Evolutionary conservation across 805 yeast species (phyloP).

Genomic region (Wickerhamiella vanderwaltii): DNA sequence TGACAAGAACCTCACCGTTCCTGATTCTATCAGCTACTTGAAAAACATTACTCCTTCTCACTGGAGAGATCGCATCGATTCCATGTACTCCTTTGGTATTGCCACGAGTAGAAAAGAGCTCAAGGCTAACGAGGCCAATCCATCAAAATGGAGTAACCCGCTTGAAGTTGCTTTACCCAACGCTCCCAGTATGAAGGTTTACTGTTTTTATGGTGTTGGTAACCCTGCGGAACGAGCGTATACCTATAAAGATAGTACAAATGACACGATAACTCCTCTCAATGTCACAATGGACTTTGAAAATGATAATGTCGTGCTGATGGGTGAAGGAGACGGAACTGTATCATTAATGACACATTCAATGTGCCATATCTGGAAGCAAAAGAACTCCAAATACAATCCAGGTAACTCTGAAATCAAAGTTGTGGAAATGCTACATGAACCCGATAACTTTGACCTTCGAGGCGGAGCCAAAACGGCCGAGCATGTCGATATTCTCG

Average conservation of each 20-base stretch:
- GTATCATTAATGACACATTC: constrained; percentile 76
- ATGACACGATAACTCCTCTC: constrained; percentile 40
- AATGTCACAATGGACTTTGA: constrained; percentile 63
- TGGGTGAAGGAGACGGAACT: constrained; percentile 96
- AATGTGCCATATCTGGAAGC: constrained; percentile 86
- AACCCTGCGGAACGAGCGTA: constrained; percentile 93
- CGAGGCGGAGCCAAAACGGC: constrained; percentile 97
- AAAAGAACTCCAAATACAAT: constrained; percentile 47
- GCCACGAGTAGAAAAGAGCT: constrained; percentile 53
- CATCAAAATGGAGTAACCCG: constrained; percentile 86
- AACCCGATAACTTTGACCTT: constrained; percentile 86
- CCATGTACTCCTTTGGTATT: constrained; percentile 69
- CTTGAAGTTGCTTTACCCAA: constrained; percentile 81
- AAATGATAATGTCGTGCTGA: constrained; percentile 51
- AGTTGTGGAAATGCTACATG: constrained; percentile 82
- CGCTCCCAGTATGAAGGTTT: constrained; percentile 85
- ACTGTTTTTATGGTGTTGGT: constrained; percentile 91
- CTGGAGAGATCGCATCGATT: constrained; percentile 52
- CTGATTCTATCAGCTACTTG: constrained; percentile 54
- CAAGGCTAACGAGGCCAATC: constrained; percentile 50
- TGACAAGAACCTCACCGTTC: constrained; percentile 46
- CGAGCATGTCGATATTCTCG: constrained; percentile 93
- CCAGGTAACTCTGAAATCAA: constrained; percentile 67
- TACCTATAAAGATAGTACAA: constrained; percentile 59
- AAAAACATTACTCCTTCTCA: constrained; percentile 59